Evolutionary conservation across 2,329 filamentous ascomycete species (phyloP), one percentile per base, ranked within the genome.

Genomic region (Talaromyces marneffei): DNA sequence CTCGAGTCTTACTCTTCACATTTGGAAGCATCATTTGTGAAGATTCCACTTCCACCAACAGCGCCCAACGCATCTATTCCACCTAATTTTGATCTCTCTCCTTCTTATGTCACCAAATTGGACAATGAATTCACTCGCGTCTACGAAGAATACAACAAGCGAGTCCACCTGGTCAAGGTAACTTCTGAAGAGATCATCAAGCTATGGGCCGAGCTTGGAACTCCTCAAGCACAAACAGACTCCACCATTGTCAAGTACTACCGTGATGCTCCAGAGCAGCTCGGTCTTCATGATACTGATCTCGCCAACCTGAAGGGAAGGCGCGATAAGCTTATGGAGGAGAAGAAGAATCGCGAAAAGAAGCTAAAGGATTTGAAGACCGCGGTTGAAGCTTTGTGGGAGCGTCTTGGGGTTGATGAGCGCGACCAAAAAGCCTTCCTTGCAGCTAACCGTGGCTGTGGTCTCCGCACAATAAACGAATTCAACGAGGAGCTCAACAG

Each of bases 1-100:
- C 87, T 99, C 56, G 89, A 96, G 73, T 97, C 93, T 4, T 99
- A 97, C 74, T 96, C 94, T 1, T 96, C 91, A 9, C 94, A 97
- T 73, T 89, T 99, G 52, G 94, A 99, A 74, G 80, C 90, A 10
- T 88, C 88, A 2, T 97, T 97, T 73, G 85, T 97, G 66, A 85
- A 87, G 71, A 87, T 97, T 70, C 84, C 88, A 42, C 84, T 99
- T 6, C 94, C 94, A 1, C 93, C 93, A 0, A 92, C 89, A 2
- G 85, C 85, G 1, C 86, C 88, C 4, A 89, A 91, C 66, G 86
- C 90, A 50, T 87, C 87, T 12, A 82, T 96, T 40, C 85, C 92
- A 0, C 85, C 91, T 2, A 89, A 83, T 57, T 97, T 99, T 74
- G 92, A 97, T 70, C 85, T 99, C n/a, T 97, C 93, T 0, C 87